A percentile compares a stretch with the other conserved stretches of the same genome.
These are phyloP conservation scores for Pleodorina starrii DNA, from an alignment of 139 green algal genomes.

Conservation along the genomic window DNA sequence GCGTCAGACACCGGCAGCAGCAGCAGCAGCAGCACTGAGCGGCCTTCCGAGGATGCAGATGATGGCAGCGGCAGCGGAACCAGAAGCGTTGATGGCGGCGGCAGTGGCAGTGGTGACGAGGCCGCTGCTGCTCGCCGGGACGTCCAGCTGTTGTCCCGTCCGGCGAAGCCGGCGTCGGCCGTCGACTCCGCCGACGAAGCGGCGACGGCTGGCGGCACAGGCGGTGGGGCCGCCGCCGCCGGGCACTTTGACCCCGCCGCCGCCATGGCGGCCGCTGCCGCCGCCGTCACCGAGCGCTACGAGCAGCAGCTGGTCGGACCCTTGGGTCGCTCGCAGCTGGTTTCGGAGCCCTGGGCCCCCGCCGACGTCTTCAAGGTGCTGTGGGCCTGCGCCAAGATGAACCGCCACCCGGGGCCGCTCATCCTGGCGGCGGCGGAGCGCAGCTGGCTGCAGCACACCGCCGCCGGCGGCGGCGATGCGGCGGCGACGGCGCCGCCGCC, in stretches of 20 bases:
- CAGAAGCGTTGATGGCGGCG: not conserved
- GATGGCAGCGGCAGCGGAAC: not conserved
- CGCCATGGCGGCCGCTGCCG: conserved; percentile 23
- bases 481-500: not conserved
- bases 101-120: not conserved
- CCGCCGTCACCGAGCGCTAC: not conserved
- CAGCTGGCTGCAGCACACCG: conserved; percentile 29
- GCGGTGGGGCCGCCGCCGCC: not conserved
- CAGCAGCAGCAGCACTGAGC: not conserved
- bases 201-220: not conserved
- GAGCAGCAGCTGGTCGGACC: not conserved
- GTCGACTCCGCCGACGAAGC: not conserved
- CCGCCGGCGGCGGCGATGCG: not conserved
- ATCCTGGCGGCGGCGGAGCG: conserved; percentile 48
- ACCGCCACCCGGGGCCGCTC: conserved; percentile 54
- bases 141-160: not conserved
- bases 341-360: conserved; percentile 33
- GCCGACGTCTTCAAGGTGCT: conserved; percentile 49
- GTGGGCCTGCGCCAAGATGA: conserved; percentile 62
- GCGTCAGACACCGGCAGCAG: not conserved
- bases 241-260: conserved; percentile 9
- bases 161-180: not conserved
- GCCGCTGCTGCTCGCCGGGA: not conserved
- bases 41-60: not conserved
- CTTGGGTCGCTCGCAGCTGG: not conserved